Evolutionary conservation across 2,329 filamentous ascomycete species (phyloP), one percentile per base, ranked within the genome.

Genomic region (Pestalotiopsis sp.): DNA sequence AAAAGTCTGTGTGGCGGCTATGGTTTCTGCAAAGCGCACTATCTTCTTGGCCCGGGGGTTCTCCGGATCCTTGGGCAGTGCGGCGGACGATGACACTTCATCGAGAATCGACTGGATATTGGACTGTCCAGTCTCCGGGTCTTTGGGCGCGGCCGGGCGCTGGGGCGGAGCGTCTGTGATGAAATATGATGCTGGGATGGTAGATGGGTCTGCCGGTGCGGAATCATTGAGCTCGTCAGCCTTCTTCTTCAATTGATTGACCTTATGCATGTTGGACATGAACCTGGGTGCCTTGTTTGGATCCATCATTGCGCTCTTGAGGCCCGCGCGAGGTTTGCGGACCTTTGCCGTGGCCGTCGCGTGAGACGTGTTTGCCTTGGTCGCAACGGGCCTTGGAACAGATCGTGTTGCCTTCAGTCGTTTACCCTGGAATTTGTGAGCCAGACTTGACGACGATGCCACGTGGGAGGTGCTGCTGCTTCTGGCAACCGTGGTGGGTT

Each of bases 211-310:
- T 2, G 81, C 75, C 2, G 83, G 79, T 2, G 76, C 80, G 25
- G 70, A 70, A 38, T 88, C 86, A 59, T 82, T 82, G 66, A 79
- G 81, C 23, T 84, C 82, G 36, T 84, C 83, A 5, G 77, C 79
- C 56, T 76, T 76, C 39, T 85, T 78, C 68, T 85, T 78, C 2
- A 84, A 80, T 23, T 83, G 76, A 41, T 84, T 82, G 31, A 75
- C 73, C 9, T 79, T 70, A 11, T 79, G 81, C 69, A 78, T 72
- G 4, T 76, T 82, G 2, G 67, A 75, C 57, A 87, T 85, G 11
- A 82, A 69, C 61, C 81, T 84, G 0, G 81, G 80, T 1, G 76
- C 71, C 69, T 80, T 85, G 2, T 72, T 79, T 9, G 81, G 72
- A 74, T 89, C 83, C 14, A 74, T 74, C 69, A 84, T 82, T 9